Conservation (phyloP, 2,329 filamentous ascomycete genomes). For the Fusarium algeriense region DNA sequence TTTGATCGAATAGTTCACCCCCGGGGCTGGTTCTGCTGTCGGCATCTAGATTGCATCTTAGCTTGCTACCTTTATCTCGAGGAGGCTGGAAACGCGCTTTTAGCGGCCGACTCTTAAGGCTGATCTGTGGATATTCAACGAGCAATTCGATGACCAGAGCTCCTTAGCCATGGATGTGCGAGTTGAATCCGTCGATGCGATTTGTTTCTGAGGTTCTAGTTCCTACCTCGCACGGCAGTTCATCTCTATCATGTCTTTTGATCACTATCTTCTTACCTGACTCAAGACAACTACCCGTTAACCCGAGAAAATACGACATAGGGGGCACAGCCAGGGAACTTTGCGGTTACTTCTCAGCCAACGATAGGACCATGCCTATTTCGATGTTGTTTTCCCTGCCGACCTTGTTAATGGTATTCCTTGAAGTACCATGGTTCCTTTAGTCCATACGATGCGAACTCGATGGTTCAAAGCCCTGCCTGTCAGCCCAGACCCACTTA, state of each 20-base stretch:
- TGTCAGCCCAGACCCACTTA: neutral
- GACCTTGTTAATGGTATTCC: slow-evolving; percentile 1
- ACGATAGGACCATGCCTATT: neutral
- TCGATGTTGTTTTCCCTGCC: neutral
- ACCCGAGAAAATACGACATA: slow-evolving; percentile 5
- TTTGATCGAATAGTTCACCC: neutral
- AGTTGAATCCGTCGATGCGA: neutral
- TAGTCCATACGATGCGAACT: neutral
- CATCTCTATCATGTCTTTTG: neutral
- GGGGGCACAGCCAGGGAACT: slow-evolving; percentile 12
- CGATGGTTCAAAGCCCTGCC: neutral
- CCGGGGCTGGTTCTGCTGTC: slow-evolving; percentile 7
- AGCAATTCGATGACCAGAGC: neutral
- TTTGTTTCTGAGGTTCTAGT: neutral
- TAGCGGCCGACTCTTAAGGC: slow-evolving; percentile 4
- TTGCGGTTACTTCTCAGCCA: slow-evolving; percentile 6
- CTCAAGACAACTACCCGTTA: slow-evolving; percentile 16
- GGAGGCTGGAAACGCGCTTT: slow-evolving; percentile 9
- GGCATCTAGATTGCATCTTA: neutral
- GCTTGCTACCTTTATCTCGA: slow-evolving; percentile 5
- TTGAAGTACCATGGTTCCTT: neutral
- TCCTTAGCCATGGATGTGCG: neutral
- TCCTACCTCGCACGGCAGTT: neutral
- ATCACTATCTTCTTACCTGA: slow-evolving; percentile 31
- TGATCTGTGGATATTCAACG: slow-evolving; percentile 10